Base-by-base conservation (phyloP, 768 basidiomycete species). In the Panus rudis region DNA sequence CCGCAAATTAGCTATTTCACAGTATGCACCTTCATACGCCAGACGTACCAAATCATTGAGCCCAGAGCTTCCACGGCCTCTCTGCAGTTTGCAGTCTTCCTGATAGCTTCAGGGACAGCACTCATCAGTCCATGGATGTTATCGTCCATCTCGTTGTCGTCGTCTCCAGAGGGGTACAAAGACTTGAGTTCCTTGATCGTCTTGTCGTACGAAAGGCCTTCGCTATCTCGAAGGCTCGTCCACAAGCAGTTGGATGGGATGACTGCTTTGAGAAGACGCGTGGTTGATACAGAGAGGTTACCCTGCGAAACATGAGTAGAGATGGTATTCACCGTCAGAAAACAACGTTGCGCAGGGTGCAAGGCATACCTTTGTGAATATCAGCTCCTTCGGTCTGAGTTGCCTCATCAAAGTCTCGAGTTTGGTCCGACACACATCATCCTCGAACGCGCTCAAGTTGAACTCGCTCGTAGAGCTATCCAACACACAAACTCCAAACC, bases 391-490 rank as follows among this genome's bases (percentile, higher is more conserved):
- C 1, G 89, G 89, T 28, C 92, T 70, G 42, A 97, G 66, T 60
- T 94, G 92, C 49, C 94, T 73, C 67, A 97, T 78, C 53, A 96
- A 68, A 1, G 96, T 99, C 66, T 98, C 96, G 46, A 99, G 63
- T 59, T 81, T 85, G 4, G 96, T 98, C 25, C 91, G 76, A 57
- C 88, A 93, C 11, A 90, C 72, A 58, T 99, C 96, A 53, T 99
- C 96, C 45, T 85, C 78, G 60, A 98, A 96, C 1, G 75, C 71
- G 43, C 87, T 86, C 55, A 99, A 59, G 56, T 91, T 84, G 70
- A 99, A 98, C 60, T 94, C 87, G 34, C 91, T 93, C 0, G 96
- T 99, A 3, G 96, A 77, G 46, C 92, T 93, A 60, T 99, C 96
- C 53, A 98, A 63, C 6, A 92, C 81, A 57, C 90, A 94, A 31